These are phyloP conservation scores for Penicillium sp. DNA, from an alignment of 2,329 filamentous ascomycete species.

Conservation along the genomic window DNA sequence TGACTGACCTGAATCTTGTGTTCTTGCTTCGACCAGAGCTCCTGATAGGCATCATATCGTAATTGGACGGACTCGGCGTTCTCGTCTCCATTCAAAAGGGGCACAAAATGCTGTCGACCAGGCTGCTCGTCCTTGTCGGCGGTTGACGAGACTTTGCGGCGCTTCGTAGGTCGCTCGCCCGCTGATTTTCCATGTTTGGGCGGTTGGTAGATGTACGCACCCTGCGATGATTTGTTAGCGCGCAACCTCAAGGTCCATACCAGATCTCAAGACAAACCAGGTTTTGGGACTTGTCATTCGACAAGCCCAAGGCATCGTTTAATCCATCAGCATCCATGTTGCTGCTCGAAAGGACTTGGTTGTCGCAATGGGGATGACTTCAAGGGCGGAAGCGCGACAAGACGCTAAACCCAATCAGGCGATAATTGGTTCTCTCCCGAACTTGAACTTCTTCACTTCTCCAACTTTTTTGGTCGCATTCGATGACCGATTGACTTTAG, in stretches of 20 bases:
- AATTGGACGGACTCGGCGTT: constrained; percentile 30
- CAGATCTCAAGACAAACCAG: constrained; percentile 25
- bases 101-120: constrained; percentile 34
- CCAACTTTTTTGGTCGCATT: constrained; percentile 13
- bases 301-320: constrained; percentile 25
- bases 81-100: constrained; percentile 44
- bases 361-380: constrained; percentile 22
- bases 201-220: constrained; percentile 63
- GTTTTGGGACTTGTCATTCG: constrained; percentile 31
- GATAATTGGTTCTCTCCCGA: constrained; percentile 30
- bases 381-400: constrained; percentile 22
- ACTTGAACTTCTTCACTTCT: constrained; percentile 18
- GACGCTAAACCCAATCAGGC: constrained; percentile 35
- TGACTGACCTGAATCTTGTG: constrained; percentile 39
- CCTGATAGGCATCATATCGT: constrained; percentile 40
- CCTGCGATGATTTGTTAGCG: constrained; percentile 45
- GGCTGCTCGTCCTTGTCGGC: constrained; percentile 18
- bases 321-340: constrained; percentile 24
- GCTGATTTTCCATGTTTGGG: constrained; percentile 40
- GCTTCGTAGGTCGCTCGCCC: constrained; percentile 55
- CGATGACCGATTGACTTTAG: constrained; percentile 37
- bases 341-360: constrained; percentile 9
- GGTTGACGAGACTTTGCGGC: constrained; percentile 53
- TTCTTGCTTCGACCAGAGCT: constrained; percentile 43
- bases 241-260: neutral